Conservation (phyloP, 1,284 basidiomycete species). For the Pascua guehoae region DNA sequence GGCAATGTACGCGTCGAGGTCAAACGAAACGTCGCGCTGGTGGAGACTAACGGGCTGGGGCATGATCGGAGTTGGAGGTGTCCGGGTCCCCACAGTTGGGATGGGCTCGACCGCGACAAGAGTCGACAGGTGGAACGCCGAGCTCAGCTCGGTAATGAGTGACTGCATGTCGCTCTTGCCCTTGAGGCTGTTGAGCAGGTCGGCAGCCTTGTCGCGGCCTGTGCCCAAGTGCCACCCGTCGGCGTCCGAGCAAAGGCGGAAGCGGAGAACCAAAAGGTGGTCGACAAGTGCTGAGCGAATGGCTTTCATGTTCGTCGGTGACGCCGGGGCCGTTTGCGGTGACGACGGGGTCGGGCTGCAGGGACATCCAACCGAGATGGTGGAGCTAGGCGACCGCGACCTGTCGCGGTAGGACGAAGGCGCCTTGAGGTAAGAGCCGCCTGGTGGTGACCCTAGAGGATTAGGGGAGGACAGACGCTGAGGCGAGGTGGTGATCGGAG, state of each 20-base stretch:
- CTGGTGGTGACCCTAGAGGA: no score
- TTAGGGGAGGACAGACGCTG: no score
- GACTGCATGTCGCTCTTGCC: not conserved
- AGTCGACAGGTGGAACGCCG: not conserved
- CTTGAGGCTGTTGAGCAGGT: conserved; percentile 3
- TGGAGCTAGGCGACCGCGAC: no score
- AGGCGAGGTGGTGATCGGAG: no score
- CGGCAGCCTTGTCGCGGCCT: conserved; percentile 23
- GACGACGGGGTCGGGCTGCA: no score
- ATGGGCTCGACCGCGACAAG: not conserved
- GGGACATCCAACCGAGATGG: no score
- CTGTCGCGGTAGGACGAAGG: no score
- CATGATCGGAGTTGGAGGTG: not conserved
- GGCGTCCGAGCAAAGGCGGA: conserved; percentile 20
- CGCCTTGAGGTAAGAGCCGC: no score
- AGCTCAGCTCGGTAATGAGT: not conserved
- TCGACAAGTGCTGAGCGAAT: conserved; percentile 14
- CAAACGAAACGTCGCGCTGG: conserved; percentile 27
- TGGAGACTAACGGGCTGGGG: not conserved
- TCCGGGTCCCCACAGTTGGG: not conserved
- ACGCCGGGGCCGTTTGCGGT: no score
- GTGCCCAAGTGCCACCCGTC: conserved; percentile 36
- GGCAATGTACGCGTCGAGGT: conserved; percentile 35
- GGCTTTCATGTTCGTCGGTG: no score
- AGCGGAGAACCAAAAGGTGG: conserved; percentile 28